phyloP scores from a whole-genome alignment of 768 basidiomycete genomes.

The Mycena vitilis region DNA sequence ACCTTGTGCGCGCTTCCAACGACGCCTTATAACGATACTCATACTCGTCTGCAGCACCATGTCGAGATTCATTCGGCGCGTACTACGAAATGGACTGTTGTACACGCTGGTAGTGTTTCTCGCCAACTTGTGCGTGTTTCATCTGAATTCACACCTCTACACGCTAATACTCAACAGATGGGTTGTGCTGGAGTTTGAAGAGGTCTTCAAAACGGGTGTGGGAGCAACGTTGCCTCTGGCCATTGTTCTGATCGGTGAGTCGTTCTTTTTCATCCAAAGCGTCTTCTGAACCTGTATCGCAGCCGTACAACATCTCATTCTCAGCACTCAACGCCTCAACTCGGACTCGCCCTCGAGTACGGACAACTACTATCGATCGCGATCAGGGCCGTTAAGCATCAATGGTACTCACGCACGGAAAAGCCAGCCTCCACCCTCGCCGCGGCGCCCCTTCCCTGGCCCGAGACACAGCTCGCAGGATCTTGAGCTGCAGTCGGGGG shows the following conservation, averaged over 20 bases:
- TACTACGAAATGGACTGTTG: constrained; percentile 25
- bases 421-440: too few species aligned
- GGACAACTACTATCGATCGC: constrained; percentile 25
- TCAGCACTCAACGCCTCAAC: constrained; percentile 25
- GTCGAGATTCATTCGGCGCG: constrained; percentile 28
- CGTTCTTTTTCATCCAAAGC: background rate
- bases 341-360: constrained; percentile 23
- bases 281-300: background rate
- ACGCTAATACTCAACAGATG: constrained; percentile 12
- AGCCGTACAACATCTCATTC: constrained; percentile 34
- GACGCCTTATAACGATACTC: background rate
- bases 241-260: constrained; percentile 28
- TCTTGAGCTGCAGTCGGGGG: background rate
- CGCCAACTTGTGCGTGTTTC: constrained; percentile 28
- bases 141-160: background rate
- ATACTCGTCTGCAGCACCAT: constrained; percentile 16
- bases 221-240: constrained; percentile 30
- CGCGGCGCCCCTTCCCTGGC: too few species aligned
- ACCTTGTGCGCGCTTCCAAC: constrained; percentile 16
- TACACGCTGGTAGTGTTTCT: constrained; percentile 22
- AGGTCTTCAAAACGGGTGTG: constrained; percentile 24
- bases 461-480: background rate
- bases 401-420: background rate
- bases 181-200: constrained; percentile 33
- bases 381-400: constrained; percentile 11